Evolutionary conservation across 2,329 filamentous ascomycete genomes (phyloP).

Genomic region (Paracorniculantispora psalliotae): DNA sequence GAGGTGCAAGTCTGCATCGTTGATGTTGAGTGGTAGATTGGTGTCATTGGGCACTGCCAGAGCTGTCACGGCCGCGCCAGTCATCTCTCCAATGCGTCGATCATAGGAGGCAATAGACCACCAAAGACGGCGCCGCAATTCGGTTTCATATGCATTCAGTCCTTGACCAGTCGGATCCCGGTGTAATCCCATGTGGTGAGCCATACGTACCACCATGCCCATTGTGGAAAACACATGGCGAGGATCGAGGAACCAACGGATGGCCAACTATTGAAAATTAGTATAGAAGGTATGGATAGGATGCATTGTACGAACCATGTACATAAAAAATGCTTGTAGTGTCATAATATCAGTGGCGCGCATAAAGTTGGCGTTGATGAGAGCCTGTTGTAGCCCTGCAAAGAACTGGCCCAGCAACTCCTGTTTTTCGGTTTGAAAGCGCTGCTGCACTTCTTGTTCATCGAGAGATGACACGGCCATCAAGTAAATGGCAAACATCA

Average conservation of each 20-base stretch:
- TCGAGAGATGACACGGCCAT: constrained; percentile 54
- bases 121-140: constrained; percentile 68
- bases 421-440: constrained; percentile 49
- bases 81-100: constrained; percentile 62
- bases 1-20: constrained; percentile 54
- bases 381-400: constrained; percentile 56
- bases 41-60: constrained; percentile 51
- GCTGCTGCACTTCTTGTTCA: constrained; percentile 49
- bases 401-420: constrained; percentile 50
- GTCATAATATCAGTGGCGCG: constrained; percentile 59
- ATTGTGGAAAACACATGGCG: constrained; percentile 45
- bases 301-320: constrained; percentile 43
- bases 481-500: constrained; percentile 64
- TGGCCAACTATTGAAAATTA: constrained; percentile 29
- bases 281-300: not conserved
- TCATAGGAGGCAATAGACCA: constrained; percentile 69
- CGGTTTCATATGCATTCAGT: constrained; percentile 56
- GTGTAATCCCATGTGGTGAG: constrained; percentile 64
- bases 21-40: constrained; percentile 55
- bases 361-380: constrained; percentile 64
- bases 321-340: constrained; percentile 63
- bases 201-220: constrained; percentile 62
- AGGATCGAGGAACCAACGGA: constrained; percentile 56
- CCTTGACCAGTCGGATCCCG: constrained; percentile 52
- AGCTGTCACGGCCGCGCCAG: constrained; percentile 52